Conservation (phyloP, 306 rosid genomes). For the Boehmeria nivea region DNA sequence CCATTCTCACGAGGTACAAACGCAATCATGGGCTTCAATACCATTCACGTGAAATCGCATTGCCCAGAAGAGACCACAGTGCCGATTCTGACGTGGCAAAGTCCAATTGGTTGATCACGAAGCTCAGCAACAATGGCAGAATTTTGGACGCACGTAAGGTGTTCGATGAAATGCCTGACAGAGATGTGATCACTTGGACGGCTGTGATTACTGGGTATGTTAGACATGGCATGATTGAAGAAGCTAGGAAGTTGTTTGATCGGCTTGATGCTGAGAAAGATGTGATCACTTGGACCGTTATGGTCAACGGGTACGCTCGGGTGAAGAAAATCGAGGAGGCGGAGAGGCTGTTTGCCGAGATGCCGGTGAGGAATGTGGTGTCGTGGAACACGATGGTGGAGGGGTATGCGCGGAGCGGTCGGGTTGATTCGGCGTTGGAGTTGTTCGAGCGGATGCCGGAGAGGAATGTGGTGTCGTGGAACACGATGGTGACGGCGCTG, state of each 20-base stretch:
- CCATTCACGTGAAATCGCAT: slow-evolving; percentile 21
- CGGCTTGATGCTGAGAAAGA: slow-evolving; percentile 38
- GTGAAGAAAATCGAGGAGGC: slow-evolving; percentile 30
- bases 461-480: slow-evolving; percentile 51
- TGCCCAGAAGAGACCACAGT: slow-evolving; percentile 21
- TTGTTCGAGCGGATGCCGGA: slow-evolving; percentile 39
- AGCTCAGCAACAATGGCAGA: slow-evolving; percentile 25
- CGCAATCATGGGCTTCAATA: background rate
- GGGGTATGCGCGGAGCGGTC: slow-evolving; percentile 30
- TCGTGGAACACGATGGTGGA: slow-evolving; percentile 56
- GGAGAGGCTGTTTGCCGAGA: slow-evolving; percentile 32
- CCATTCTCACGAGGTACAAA: background rate
- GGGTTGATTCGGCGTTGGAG: slow-evolving; percentile 27
- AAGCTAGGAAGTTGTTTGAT: slow-evolving; percentile 39
- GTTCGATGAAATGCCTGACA: slow-evolving; percentile 40
- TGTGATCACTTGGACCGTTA: slow-evolving; percentile 49
- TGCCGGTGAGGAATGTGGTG: slow-evolving; percentile 46
- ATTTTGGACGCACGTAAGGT: slow-evolving; percentile 29
- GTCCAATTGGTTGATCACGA: slow-evolving; percentile 33
- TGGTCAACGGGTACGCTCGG: slow-evolving; percentile 39
- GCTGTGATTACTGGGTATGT: slow-evolving; percentile 36
- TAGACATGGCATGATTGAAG: slow-evolving; percentile 34
- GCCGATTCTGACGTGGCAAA: slow-evolving; percentile 24
- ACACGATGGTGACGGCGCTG: slow-evolving; percentile 32
- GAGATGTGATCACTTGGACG: slow-evolving; percentile 44